These are phyloP conservation scores for Cryomyces minteri DNA, from an alignment of 495 filamentous ascomycete species.

Conservation along the genomic window DNA sequence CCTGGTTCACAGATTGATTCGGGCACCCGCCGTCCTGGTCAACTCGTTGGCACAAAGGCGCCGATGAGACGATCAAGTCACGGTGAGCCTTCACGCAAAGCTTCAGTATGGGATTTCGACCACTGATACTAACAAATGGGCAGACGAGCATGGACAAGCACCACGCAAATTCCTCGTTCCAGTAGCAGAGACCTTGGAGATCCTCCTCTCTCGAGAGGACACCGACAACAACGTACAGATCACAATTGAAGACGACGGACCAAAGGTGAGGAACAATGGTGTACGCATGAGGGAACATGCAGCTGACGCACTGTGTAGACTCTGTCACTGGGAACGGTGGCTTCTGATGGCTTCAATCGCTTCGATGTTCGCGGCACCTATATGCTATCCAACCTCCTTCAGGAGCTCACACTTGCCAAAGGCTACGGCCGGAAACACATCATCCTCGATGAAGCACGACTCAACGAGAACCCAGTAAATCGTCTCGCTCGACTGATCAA, in stretches of 20 bases:
- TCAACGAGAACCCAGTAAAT: slow-evolving; percentile 85
- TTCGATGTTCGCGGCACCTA: slow-evolving; percentile 87
- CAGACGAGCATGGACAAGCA: slow-evolving; percentile 29
- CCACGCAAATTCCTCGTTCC: slow-evolving; percentile 58
- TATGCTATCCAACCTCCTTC: slow-evolving; percentile 84
- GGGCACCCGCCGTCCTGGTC: not conserved
- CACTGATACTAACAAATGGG: not conserved
- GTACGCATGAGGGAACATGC: not conserved
- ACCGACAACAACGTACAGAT: slow-evolving; percentile 87
- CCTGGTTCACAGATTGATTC: not conserved
- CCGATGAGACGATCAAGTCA: slow-evolving; percentile 8
- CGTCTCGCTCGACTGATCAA: slow-evolving; percentile 72
- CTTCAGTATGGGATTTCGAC: not conserved
- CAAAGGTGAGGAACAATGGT: slow-evolving; percentile 46
- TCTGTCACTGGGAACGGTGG: slow-evolving; percentile 66
- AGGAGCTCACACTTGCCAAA: slow-evolving; percentile 81
- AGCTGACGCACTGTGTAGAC: slow-evolving; percentile 26
- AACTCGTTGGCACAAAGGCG: slow-evolving; percentile 2
- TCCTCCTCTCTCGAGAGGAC: slow-evolving; percentile 63
- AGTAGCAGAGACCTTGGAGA: slow-evolving; percentile 55
- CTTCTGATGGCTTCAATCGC: slow-evolving; percentile 63
- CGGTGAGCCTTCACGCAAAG: slow-evolving; percentile 3
- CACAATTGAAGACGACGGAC: slow-evolving; percentile 86
- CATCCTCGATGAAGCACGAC: slow-evolving; percentile 65
- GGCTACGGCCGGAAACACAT: slow-evolving; percentile 69